Evolutionary conservation across 805 yeast genomes (phyloP).

Genomic region (Torulaspora quercuum): DNA sequence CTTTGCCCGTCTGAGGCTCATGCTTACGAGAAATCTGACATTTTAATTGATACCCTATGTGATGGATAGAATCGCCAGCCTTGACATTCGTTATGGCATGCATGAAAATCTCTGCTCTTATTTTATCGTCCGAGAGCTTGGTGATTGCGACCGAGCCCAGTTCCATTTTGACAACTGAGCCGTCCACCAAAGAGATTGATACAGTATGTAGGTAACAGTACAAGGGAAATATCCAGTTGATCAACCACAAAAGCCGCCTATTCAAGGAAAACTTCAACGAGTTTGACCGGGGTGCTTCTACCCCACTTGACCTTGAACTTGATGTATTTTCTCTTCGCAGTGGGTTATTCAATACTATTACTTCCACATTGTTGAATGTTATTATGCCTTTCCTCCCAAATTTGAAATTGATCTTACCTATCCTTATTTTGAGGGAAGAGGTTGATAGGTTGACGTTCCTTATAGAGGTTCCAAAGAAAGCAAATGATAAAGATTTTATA

Average conservation of each 20-base stretch:
- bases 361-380: constrained; percentile 19
- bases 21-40: constrained; percentile 11
- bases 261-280: constrained; percentile 14
- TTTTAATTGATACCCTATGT: constrained; percentile 19
- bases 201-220: constrained; percentile 17
- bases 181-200: constrained; percentile 12
- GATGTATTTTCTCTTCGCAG: not conserved
- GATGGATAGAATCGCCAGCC: constrained; percentile 20
- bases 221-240: constrained; percentile 19
- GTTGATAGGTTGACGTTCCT: constrained; percentile 15
- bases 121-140: constrained; percentile 14
- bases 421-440: constrained; percentile 12
- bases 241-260: constrained; percentile 9
- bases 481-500: constrained; percentile 16
- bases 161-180: constrained; percentile 13
- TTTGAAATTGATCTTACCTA: constrained; percentile 20
- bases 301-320: not conserved
- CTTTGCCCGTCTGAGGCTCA: constrained; percentile 3
- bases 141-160: constrained; percentile 22
- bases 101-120: constrained; percentile 22
- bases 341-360: constrained; percentile 10
- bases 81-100: constrained; percentile 19
- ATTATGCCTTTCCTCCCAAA: constrained; percentile 24
- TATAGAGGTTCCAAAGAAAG: constrained; percentile 23
- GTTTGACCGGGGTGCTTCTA: constrained; percentile 3